Evolutionary conservation across 306 rosid species (phyloP), one percentile per base, ranked within the genome.

Genomic region (peach (Prunus persica)): DNA sequence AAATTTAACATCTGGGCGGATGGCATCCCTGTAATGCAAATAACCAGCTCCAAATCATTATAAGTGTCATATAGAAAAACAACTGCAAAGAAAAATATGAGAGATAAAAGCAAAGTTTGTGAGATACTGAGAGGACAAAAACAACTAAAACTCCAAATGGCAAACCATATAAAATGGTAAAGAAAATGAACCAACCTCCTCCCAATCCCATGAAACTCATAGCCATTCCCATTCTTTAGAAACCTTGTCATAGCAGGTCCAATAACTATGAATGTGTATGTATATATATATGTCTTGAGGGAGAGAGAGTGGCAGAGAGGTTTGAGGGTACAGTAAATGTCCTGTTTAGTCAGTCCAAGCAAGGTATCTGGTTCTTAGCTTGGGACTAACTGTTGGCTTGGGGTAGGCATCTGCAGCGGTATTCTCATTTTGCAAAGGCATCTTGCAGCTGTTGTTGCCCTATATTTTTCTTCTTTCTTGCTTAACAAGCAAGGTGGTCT

Each of bases 311-410:
- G 62, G 2, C 38, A 34, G 38, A 32, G 72, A 65, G 60, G 62
- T 67, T 57, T 47, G 76, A 58, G 24, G 41, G 45, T 5, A 27
- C 50, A 65, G 67, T 51, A 79, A 61, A 84, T 54, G 54, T 3
- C 50, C 14, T 75, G 52, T 65, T 78, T 73, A 41, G 47, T 81
- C 41, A 64, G 72, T 34, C 71, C 52, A 91, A 83, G 97, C 67
- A 87, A 91, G 80, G 93, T 47, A 87, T 84, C 20, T 52, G 83
- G 78, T 88, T 86, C 88, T 81, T 90, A 61, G 57, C 86, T 84
- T 90, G 83, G 77, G 80, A 68, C 77, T 34, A 46, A 20, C 75
- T 1, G 58, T 11, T 68, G 70, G 43, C 85, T 74, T 82, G n/a
- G 67, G 65, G 67, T 2, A 76, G 80, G 65, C 67, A 34, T 24